Evolutionary conservation across 106 monocot genomes (phyloP).

Genomic region (Cymbidium sinense): DNA sequence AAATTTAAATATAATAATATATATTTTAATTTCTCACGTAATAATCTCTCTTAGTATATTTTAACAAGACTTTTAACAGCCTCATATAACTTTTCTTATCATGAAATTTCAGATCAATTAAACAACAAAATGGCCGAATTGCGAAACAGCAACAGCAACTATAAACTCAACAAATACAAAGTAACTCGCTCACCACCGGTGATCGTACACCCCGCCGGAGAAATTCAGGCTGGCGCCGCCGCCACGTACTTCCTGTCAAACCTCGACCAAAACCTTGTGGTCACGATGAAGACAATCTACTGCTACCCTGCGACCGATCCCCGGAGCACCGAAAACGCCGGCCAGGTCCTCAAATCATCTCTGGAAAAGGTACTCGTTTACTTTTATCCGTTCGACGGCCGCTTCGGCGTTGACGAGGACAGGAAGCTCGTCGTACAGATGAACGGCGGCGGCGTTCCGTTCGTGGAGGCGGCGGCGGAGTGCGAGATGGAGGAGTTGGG

Average conservation of each 20-base stretch:
- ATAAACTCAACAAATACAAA: neutral
- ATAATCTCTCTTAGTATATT: no score
- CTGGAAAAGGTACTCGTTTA: conserved; percentile 25
- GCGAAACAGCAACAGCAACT: neutral
- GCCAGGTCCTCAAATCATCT: conserved; percentile 15
- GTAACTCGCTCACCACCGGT: neutral
- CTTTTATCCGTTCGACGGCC: conserved; percentile 34
- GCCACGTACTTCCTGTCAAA: conserved; percentile 35
- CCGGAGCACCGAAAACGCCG: conserved; percentile 10
- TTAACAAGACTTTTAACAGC: no score
- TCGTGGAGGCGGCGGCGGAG: conserved; percentile 31
- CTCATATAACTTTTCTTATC: neutral
- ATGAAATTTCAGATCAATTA: neutral
- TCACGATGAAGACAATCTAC: conserved; percentile 33
- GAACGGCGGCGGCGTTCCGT: conserved; percentile 29
- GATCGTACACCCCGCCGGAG: neutral
- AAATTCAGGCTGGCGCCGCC: neutral
- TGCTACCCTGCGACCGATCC: conserved; percentile 15
- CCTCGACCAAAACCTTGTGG: conserved; percentile 49
- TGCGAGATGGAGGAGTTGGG: conserved; percentile 24
- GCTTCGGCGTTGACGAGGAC: conserved; percentile 20
- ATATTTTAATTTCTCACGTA: no score
- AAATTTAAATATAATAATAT: no score
- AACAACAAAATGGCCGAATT: neutral
- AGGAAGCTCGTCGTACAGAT: conserved; percentile 27